phyloP scores from a whole-genome alignment of 2,329 filamentous ascomycete genomes.

The Trichophyton simii region DNA sequence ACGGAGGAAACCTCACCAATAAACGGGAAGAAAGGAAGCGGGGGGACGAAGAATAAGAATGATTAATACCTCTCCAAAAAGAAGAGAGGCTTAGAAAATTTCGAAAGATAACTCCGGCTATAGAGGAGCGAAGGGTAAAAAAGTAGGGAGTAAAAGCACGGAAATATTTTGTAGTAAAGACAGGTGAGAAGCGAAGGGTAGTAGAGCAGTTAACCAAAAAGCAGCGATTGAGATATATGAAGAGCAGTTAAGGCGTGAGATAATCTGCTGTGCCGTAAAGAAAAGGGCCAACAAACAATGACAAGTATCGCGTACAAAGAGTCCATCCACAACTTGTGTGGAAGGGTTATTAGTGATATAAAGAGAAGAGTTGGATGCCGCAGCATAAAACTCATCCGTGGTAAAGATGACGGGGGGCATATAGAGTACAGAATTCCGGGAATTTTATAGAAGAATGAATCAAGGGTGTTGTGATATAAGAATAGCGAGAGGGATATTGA shows the following conservation, averaged over 20 bases:
- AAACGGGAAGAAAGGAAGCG: background rate
- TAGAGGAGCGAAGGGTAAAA: background rate
- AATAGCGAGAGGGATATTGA: background rate
- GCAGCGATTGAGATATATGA: background rate
- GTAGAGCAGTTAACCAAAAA: background rate
- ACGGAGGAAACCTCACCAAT: background rate
- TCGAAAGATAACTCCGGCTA: background rate
- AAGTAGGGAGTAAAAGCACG: background rate
- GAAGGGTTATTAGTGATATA: background rate
- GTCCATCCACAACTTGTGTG: background rate
- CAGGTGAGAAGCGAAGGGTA: conserved; percentile 1
- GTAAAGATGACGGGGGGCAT: background rate
- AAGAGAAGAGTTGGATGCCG: background rate
- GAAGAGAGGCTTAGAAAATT: background rate
- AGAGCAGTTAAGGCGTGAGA: background rate
- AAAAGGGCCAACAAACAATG: background rate
- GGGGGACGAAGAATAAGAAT: background rate
- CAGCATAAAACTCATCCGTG: background rate
- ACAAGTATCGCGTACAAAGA: background rate
- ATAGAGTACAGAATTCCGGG: background rate
- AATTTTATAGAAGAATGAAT: background rate
- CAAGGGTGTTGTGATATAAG: background rate
- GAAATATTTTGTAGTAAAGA: conserved; percentile 4
- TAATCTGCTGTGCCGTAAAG: background rate
- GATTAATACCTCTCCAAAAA: background rate